These are phyloP conservation scores for Tetrahymena elliotti DNA, from an alignment of 73 alveolate species.

Conservation along the genomic window DNA sequence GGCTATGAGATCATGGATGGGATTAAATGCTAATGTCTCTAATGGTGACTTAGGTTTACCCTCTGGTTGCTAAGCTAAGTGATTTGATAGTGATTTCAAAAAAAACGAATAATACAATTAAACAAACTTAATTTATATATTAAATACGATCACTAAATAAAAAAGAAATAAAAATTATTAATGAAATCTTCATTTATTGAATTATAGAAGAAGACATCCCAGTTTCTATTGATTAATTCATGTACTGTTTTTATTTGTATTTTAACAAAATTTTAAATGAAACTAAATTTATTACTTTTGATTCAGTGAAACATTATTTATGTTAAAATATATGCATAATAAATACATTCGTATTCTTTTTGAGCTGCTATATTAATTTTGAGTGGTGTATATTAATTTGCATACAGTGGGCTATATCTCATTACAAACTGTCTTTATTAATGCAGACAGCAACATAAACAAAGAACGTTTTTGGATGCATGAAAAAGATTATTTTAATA, in stretches of 20 bases:
- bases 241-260: not conserved
- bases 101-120: not conserved
- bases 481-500: not conserved
- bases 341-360: too few relatives aligned
- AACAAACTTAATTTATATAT: not conserved
- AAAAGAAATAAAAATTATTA: too few relatives aligned
- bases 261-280: not conserved
- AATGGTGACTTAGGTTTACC: slow-evolving; percentile 60
- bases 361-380: too few relatives aligned
- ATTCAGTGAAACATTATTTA: not conserved
- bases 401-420: not conserved
- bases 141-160: too few relatives aligned
- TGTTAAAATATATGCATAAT: too few relatives aligned
- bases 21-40: slow-evolving; percentile 48
- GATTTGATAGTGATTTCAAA: not conserved
- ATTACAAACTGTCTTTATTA: too few relatives aligned
- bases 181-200: not conserved
- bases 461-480: not conserved
- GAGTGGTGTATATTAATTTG: too few relatives aligned
- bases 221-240: too few relatives aligned
- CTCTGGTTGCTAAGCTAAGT: slow-evolving; percentile 39
- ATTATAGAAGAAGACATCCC: not conserved
- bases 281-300: not conserved
- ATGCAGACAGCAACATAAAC: too few relatives aligned
- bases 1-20: slow-evolving; percentile 93